Conservation (phyloP, 2,329 filamentous ascomycete genomes). For the Calonectria multiphialidica region DNA sequence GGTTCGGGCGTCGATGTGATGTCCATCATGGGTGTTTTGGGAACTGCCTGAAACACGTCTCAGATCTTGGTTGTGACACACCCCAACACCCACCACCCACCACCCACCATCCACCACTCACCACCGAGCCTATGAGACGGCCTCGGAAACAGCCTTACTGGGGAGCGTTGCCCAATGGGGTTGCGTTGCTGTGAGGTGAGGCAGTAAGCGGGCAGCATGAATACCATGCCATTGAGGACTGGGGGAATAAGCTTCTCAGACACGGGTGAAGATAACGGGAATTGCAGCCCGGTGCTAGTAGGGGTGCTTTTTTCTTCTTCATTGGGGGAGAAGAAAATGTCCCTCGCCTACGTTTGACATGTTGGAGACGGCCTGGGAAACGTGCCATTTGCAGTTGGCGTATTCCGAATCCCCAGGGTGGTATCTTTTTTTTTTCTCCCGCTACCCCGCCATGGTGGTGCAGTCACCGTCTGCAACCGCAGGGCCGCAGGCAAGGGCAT, state of each 20-base stretch:
- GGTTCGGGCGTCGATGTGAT: no score
- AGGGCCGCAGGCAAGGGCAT: neutral
- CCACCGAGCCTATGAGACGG: slow-evolving; percentile 6
- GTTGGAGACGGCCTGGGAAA: neutral
- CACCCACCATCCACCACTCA: no score
- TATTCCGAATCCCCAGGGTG: neutral
- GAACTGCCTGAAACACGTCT: slow-evolving; percentile 26
- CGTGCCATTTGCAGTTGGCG: neutral
- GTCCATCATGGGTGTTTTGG: neutral
- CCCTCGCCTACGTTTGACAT: neutral
- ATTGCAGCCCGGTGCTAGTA: neutral
- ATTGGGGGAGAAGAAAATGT: neutral
- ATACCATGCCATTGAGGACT: neutral
- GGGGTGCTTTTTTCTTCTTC: neutral
- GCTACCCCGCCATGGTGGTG: neutral
- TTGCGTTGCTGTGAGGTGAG: neutral
- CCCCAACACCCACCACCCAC: no score
- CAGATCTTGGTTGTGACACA: slow-evolving; percentile 15
- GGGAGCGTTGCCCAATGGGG: slow-evolving; percentile 2
- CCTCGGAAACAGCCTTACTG: slow-evolving; percentile 9
- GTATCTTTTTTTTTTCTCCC: neutral
- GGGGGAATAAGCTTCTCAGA: neutral
- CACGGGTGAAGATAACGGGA: neutral
- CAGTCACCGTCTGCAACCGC: neutral
- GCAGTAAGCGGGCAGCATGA: slow-evolving; percentile 1